Evolutionary conservation across 2,329 filamentous ascomycete genomes (phyloP).

Genomic region (Orbilia javanica): DNA sequence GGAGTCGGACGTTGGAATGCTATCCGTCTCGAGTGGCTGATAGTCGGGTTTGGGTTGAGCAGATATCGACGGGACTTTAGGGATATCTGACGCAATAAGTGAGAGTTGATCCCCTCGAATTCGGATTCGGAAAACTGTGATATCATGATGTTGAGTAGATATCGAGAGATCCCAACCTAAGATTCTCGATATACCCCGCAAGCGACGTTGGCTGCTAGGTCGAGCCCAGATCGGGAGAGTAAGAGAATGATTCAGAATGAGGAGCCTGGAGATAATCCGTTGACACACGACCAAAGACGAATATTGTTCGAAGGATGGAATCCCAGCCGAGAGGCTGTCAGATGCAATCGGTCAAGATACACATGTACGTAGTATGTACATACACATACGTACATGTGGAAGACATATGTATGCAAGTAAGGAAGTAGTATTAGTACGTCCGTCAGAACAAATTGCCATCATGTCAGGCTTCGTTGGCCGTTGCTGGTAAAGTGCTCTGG

Average conservation of each 20-base stretch:
- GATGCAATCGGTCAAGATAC: slow-evolving; percentile 43
- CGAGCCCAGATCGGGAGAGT: neutral
- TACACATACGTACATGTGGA: neutral
- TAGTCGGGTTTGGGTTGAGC: slow-evolving; percentile 9
- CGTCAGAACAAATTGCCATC: slow-evolving; percentile 4
- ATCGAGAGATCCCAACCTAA: neutral
- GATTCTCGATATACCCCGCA: slow-evolving; percentile 20
- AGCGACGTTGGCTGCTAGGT: slow-evolving; percentile 1
- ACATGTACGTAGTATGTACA: neutral
- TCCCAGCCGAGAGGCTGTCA: slow-evolving; percentile 29
- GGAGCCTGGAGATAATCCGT: slow-evolving; percentile 37
- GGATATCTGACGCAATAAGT: slow-evolving; percentile 46
- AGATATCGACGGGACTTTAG: slow-evolving; percentile 15
- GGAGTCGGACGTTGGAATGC: slow-evolving; percentile 42
- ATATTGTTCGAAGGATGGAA: slow-evolving; percentile 4
- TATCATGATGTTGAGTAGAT: neutral
- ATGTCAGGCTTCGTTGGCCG: slow-evolving; percentile 16
- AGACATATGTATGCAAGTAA: neutral
- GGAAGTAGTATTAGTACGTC: neutral
- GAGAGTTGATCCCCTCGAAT: slow-evolving; percentile 21
- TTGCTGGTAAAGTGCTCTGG: slow-evolving; percentile 21
- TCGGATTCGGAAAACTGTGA: slow-evolving; percentile 4
- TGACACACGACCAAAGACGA: slow-evolving; percentile 33
- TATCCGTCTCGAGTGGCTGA: slow-evolving; percentile 24
- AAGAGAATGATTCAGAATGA: slow-evolving; percentile 21